Percentiles rank a stretch among this genome's conserved stretches.
Evolutionary conservation across 106 monocot genomes (phyloP).

Genomic region (Posidonia australis): DNA sequence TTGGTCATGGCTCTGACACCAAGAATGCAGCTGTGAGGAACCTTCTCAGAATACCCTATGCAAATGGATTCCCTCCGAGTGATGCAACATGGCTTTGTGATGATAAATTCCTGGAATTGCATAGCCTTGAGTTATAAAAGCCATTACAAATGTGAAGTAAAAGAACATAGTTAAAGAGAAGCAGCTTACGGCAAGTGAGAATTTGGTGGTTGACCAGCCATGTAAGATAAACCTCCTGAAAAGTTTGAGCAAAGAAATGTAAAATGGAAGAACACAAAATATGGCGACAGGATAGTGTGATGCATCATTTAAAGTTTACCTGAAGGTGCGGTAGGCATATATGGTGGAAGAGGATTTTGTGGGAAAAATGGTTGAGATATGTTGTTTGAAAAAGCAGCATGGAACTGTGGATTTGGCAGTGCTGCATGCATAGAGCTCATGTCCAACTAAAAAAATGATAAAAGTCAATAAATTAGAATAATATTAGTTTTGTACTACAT

Average conservation of each 20-base stretch:
- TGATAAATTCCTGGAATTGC: background rate
- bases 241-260: background rate
- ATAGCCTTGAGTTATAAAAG: background rate
- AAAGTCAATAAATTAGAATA: background rate
- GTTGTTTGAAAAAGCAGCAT: background rate
- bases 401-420: conserved; percentile 7
- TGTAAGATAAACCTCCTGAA: conserved; percentile 7
- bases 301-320: background rate
- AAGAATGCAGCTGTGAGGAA: background rate
- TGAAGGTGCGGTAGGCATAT: conserved; percentile 1
- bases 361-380: background rate
- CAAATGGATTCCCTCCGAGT: conserved; percentile 7
- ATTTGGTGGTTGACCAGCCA: conserved; percentile 1
- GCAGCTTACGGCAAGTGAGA: background rate
- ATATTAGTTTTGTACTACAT: background rate
- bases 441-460: background rate
- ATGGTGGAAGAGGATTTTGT: background rate
- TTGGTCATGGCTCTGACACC: background rate
- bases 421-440: conserved; percentile 2
- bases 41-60: background rate
- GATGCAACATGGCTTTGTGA: conserved; percentile 2
- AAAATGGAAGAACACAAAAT: background rate
- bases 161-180: background rate
- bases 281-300: background rate
- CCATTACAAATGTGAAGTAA: background rate